Conservation (phyloP, 148 eudicot genomes). For the Polygonum maritimum region DNA sequence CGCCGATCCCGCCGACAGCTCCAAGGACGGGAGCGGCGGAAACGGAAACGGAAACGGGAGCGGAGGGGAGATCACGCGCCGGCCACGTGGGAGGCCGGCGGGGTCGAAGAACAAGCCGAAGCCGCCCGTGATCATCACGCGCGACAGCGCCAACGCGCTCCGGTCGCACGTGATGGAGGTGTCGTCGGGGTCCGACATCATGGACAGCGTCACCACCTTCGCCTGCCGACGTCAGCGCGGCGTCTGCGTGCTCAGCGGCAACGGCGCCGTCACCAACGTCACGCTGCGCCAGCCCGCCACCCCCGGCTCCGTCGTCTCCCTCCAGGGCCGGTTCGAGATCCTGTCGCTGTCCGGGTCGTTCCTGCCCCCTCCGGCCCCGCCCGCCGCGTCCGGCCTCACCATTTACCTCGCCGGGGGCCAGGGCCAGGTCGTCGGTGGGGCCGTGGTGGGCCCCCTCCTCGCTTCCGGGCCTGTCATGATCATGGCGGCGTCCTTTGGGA, state of each 20-base stretch:
- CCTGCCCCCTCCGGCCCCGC: constrained; percentile 35
- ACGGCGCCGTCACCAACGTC: constrained; percentile 29
- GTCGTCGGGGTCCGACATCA: constrained; percentile 26
- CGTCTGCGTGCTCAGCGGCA: constrained; percentile 25
- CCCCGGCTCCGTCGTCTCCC: constrained; percentile 29
- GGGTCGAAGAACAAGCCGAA: constrained; percentile 38
- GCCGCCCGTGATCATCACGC: constrained; percentile 31
- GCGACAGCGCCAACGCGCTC: constrained; percentile 35
- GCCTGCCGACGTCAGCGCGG: constrained; percentile 34
- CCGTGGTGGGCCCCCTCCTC: constrained; percentile 28
- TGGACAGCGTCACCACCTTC: constrained; percentile 26
- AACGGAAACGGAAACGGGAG: constrained; percentile 15
- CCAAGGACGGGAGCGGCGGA: not conserved
- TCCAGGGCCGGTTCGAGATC: constrained; percentile 36
- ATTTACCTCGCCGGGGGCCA: constrained; percentile 35
- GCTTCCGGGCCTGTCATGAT: constrained; percentile 32
- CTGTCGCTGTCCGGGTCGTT: constrained; percentile 27
- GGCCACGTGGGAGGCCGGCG: constrained; percentile 29
- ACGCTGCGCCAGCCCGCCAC: constrained; percentile 26
- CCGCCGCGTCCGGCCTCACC: constrained; percentile 31
- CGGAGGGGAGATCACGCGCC: constrained; percentile 18
- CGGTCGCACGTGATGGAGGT: constrained; percentile 42
- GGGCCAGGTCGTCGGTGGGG: constrained; percentile 35
- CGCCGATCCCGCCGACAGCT: constrained; percentile 4
- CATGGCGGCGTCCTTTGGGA: constrained; percentile 41